Evolutionary conservation across 1,284 basidiomycete genomes (phyloP).

Genomic region (Melampsora abietis-canadensis): DNA sequence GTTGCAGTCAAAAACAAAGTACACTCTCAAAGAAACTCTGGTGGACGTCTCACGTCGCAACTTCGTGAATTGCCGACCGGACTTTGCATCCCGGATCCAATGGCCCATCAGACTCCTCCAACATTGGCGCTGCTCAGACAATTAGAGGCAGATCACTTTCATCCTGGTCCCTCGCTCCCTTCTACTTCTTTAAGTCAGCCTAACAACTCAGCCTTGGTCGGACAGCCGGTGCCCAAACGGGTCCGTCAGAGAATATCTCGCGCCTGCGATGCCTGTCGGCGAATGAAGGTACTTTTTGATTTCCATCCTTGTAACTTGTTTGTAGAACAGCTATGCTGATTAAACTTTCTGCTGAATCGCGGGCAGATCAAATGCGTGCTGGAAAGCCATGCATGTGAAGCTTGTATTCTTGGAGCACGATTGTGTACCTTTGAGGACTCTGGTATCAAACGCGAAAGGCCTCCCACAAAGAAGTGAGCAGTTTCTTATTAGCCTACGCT

Average conservation of each 20-base stretch:
- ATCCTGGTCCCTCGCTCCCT: background rate
- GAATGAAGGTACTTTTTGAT: constrained; percentile 31
- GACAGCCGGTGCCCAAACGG: background rate
- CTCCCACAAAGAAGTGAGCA: constrained; percentile 25
- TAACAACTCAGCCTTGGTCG: background rate
- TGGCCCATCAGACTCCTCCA: constrained; percentile 12
- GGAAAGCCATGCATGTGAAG: constrained; percentile 21
- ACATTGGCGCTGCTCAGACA: constrained; percentile 6
- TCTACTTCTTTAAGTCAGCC: constrained; percentile 10
- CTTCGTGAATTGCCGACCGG: background rate
- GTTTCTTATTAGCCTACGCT: background rate
- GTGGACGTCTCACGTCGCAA: too few relatives aligned
- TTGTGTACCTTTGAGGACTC: constrained; percentile 35
- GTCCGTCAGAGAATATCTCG: constrained; percentile 18
- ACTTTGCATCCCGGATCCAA: constrained; percentile 6
- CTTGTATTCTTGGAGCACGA: constrained; percentile 17
- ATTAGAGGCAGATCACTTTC: background rate
- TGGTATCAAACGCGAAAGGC: constrained; percentile 27
- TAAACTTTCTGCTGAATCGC: background rate
- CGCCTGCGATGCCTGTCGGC: constrained; percentile 36
- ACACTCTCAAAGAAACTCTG: too few relatives aligned
- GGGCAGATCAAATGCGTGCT: constrained; percentile 35
- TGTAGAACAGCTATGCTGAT: background rate
- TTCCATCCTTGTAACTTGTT: background rate
- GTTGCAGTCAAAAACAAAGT: too few relatives aligned